Percentiles rank a stretch among this genome's conserved stretches.
Conservation (phyloP, 2,329 filamentous ascomycete species). For the Beauveria asiatica region DNA sequence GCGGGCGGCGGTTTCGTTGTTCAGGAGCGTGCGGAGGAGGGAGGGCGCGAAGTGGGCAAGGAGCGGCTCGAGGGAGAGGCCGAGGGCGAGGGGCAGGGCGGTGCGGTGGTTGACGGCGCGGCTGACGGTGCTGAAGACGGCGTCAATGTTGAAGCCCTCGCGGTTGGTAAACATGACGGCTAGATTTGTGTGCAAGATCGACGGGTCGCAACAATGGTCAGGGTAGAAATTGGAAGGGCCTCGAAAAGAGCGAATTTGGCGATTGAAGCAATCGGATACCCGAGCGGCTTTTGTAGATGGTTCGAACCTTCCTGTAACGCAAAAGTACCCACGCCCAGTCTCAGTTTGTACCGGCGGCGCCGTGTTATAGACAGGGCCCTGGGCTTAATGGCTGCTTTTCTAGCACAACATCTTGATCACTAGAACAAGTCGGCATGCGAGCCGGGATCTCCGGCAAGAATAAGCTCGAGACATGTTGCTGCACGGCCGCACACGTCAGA, state of each 20-base stretch:
- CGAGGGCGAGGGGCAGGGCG: slow-evolving; percentile 14
- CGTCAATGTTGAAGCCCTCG: slow-evolving; percentile 21
- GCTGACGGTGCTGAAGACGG: slow-evolving; percentile 13
- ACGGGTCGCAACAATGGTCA: too few species aligned
- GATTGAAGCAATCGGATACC: background rate
- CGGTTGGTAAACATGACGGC: slow-evolving; percentile 14
- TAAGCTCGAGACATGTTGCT: background rate
- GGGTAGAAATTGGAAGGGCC: background rate
- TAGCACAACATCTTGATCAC: background rate
- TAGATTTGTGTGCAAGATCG: background rate
- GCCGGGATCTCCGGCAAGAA: background rate
- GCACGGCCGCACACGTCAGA: background rate
- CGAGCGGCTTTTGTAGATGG: background rate
- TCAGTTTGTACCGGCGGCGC: background rate
- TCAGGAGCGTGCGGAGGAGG: slow-evolving; percentile 7
- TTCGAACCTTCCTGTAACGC: background rate
- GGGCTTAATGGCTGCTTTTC: background rate
- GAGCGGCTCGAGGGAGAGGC: slow-evolving; percentile 10
- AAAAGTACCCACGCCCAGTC: background rate
- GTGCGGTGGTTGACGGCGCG: slow-evolving; percentile 17
- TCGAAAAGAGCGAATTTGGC: background rate
- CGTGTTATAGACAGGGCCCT: background rate
- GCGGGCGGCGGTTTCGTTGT: background rate
- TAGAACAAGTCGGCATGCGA: background rate
- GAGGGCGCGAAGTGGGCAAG: background rate